Evolutionary conservation across 257 asterid genomes (phyloP).

Genomic region (Jasminum sambac): DNA sequence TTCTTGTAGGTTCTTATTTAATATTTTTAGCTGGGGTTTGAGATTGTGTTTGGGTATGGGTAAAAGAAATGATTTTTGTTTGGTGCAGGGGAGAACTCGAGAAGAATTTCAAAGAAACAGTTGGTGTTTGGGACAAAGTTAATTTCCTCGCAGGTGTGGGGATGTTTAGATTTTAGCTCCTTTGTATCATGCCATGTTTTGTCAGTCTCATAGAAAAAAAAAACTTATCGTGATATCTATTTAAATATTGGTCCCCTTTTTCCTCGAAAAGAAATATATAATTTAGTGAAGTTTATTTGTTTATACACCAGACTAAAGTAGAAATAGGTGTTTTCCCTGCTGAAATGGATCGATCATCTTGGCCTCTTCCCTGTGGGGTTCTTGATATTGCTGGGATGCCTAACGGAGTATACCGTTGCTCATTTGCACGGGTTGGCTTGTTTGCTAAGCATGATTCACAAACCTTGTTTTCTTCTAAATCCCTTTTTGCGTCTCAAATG

Average conservation of each 20-base stretch:
- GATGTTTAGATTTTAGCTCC: slow-evolving; percentile 37
- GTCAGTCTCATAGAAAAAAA: slow-evolving; percentile 40
- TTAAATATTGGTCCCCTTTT: slow-evolving; percentile 3
- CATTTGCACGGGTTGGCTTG: too few species aligned
- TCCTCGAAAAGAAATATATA: slow-evolving; percentile 40
- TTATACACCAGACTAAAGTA: neutral
- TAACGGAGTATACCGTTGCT: too few species aligned
- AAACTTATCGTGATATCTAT: slow-evolving; percentile 30
- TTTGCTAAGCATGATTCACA: too few species aligned
- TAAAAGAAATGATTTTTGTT: neutral
- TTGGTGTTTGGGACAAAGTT: neutral
- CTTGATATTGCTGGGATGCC: too few species aligned
- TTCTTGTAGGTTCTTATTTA: neutral
- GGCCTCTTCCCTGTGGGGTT: too few species aligned
- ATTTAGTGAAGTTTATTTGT: slow-evolving; percentile 19
- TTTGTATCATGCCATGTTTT: slow-evolving; percentile 49
- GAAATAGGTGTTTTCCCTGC: neutral
- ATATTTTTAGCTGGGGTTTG: neutral
- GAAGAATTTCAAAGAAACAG: slow-evolving; percentile 18
- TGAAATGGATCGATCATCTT: too few species aligned
- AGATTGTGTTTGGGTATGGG: neutral
- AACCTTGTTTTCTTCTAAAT: too few species aligned
- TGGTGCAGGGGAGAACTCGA: slow-evolving; percentile 35
- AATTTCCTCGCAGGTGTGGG: slow-evolving; percentile 8
- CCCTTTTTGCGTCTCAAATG: too few species aligned